Evolutionary conservation across 345 rosid genomes (phyloP).

Genomic region (Eucalyptus rudis): DNA sequence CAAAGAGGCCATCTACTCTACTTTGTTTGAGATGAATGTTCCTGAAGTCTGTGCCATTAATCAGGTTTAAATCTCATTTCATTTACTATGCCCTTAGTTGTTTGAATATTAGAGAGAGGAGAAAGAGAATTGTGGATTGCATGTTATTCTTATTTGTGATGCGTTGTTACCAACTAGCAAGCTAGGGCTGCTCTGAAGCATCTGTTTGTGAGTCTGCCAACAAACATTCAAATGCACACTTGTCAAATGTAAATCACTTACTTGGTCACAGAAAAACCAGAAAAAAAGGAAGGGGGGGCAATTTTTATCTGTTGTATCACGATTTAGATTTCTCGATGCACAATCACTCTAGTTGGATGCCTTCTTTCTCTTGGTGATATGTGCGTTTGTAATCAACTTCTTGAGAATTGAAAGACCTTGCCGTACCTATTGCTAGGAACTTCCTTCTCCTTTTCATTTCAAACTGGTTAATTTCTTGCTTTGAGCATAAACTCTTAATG

Average conservation of each 20-base stretch:
- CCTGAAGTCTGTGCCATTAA: slow-evolving; percentile 86
- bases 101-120: neutral
- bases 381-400: neutral
- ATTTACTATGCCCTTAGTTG: neutral
- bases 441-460: neutral
- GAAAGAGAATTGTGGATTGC: neutral
- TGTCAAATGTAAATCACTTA: neutral
- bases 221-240: neutral
- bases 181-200: neutral
- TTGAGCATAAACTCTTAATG: neutral
- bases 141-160: neutral
- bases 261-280: neutral
- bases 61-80: slow-evolving; percentile 34
- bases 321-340: neutral
- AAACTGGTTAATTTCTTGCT: neutral
- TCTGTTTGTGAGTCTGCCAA: neutral
- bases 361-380: neutral
- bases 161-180: neutral
- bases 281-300: accelerated
- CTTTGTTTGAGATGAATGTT: slow-evolving; percentile 84
- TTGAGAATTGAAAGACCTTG: neutral
- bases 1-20: slow-evolving; percentile 57
- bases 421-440: neutral
- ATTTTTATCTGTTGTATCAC: neutral
- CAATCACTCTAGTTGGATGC: neutral